A percentile compares a stretch with the other conserved stretches of the same genome.
Conservation (phyloP, 2,329 filamentous ascomycete species). For the Fusarium sp. region DNA sequence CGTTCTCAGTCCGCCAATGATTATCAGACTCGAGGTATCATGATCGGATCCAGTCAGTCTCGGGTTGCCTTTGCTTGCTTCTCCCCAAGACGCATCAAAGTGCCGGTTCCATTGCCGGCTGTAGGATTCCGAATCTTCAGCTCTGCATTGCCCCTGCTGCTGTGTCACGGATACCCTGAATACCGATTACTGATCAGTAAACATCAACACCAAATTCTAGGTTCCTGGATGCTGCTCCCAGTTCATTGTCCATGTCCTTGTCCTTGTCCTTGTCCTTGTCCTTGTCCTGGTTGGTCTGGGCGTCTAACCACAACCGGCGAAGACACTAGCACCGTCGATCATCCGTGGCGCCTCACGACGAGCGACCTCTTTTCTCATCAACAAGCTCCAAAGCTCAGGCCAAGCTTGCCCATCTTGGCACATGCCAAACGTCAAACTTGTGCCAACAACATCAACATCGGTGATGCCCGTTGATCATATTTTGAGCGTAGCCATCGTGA, state of each 20-base stretch:
- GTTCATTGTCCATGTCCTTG: neutral
- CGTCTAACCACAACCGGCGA: conserved; percentile 32
- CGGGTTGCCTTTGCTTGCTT: neutral
- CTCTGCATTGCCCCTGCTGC: conserved; percentile 8
- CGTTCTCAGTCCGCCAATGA: conserved; percentile 13
- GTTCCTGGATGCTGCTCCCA: conserved; percentile 4
- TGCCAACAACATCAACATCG: neutral
- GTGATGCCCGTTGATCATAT: conserved; percentile 1
- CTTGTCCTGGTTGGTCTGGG: conserved; percentile 9
- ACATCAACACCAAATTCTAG: conserved; percentile 1
- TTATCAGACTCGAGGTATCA: neutral
- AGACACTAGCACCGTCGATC: conserved; percentile 44
- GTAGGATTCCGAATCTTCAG: conserved; percentile 8
- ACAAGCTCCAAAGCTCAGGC: conserved; percentile 24
- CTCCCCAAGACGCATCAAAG: neutral
- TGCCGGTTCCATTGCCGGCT: neutral
- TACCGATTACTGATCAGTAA: conserved; percentile 26
- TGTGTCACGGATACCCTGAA: conserved; percentile 10
- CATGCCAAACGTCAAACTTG: conserved; percentile 26
- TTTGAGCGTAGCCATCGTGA: conserved; percentile 3
- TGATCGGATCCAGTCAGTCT: neutral
- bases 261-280: neutral
- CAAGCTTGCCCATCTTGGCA: conserved; percentile 22
- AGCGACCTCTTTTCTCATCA: conserved; percentile 11
- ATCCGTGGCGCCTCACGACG: conserved; percentile 40